phyloP scores from a whole-genome alignment of 2,329 filamentous ascomycete species.

The Exophiala bonariae region DNA sequence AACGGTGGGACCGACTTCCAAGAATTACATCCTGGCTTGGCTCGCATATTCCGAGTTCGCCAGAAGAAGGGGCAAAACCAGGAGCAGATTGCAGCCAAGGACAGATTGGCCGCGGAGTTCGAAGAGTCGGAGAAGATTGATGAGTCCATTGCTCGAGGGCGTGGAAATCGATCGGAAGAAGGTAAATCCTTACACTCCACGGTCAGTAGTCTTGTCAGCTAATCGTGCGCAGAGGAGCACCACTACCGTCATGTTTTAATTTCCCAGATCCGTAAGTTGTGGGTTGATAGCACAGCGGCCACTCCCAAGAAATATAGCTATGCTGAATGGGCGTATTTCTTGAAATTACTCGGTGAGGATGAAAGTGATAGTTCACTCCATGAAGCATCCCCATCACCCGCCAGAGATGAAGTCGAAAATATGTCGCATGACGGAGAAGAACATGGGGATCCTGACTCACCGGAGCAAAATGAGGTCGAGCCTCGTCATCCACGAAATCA shows the following conservation, averaged over 20 bases:
- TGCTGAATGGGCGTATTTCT: slow-evolving; percentile 50
- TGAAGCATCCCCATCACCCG: slow-evolving; percentile 2
- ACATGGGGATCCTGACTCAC: neutral
- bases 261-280: slow-evolving; percentile 40
- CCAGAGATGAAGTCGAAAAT: slow-evolving; percentile 7
- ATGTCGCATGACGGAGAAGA: slow-evolving; percentile 2
- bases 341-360: slow-evolving; percentile 48
- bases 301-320: slow-evolving; percentile 40
- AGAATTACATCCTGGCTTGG: slow-evolving; percentile 27
- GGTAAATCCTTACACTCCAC: slow-evolving; percentile 33
- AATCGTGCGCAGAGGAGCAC: slow-evolving; percentile 30
- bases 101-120: slow-evolving; percentile 39
- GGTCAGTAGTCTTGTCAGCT: too few relatives aligned
- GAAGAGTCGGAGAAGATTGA: slow-evolving; percentile 43
- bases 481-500: neutral
- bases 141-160: slow-evolving; percentile 41
- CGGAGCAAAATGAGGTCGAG: neutral
- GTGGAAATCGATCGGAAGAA: slow-evolving; percentile 44
- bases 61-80: slow-evolving; percentile 11
- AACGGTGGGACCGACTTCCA: slow-evolving; percentile 6
- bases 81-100: slow-evolving; percentile 21
- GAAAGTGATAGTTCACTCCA: slow-evolving; percentile 41
- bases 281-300: slow-evolving; percentile 35
- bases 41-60: slow-evolving; percentile 15
- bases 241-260: slow-evolving; percentile 48